Base-by-base conservation (phyloP, 208 protist genomes). In the Zelonia costaricensis region DNA sequence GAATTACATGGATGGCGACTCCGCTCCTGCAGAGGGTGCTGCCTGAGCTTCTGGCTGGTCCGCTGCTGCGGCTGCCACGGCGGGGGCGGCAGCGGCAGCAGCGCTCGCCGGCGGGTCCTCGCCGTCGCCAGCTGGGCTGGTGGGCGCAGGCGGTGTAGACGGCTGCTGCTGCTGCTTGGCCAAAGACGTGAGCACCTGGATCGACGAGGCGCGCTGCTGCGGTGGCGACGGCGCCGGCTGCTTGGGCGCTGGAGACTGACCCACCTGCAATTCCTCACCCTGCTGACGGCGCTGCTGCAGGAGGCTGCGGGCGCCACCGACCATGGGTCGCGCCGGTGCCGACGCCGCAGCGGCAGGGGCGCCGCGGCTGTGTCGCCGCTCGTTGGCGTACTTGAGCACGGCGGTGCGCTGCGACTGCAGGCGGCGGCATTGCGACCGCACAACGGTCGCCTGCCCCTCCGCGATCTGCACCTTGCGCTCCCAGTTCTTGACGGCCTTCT, bases 381-480 rank as follows among this genome's bases (percentile, higher is more conserved):
- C 48, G 31, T 62, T 58, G 13, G 74, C 68, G 67, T 90, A 86
- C 13, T 51, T 66, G 8, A 69, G 30, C 13, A 70, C 80, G 16
- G 69, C 61, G 16, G 63, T 47, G 44, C 64, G 63, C 55, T 82
- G 68, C 33, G 58, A 33, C 33, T 51, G 63, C 28, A 94, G 68
- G 1, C 61, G 57, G 22, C 69, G 55, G 18, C 73, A 78, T 48
- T 86, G 78, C 49, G 91, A 84, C n/a, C 82, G 69, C 61, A 91
- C 47, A 5, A 94, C 80, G 0, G 55, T 18, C 5, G 87, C 60
- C 53, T 94, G 81, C 3, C 91, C 91, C 28, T 82, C 76, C 6
- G 88, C 90, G 70, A 98, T 98, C 63, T 97, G 92, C 1, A 97
- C 81, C 76, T 98, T 97, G 20, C 94, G 80, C 44, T 76, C 31